Base-by-base conservation (phyloP, 306 rosid species). In the Citrullus mucosospermus region DNA sequence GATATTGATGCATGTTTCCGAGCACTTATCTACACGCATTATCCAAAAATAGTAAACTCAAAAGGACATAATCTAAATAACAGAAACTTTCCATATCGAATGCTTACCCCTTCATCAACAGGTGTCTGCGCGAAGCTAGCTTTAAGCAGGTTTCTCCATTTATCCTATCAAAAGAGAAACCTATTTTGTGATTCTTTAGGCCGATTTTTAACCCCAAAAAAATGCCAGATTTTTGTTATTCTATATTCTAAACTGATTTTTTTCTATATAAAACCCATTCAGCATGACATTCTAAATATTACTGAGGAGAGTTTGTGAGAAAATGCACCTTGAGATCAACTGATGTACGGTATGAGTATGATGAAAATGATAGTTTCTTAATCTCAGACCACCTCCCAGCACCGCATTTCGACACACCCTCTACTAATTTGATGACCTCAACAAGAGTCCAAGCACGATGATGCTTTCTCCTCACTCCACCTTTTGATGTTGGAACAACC, bases 381-480 rank as follows among this genome's bases (percentile, higher is more conserved):
- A 95, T 95, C 89, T 95, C 99, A 69, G 99, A 95, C 99, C 99
- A 95, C 82, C 93, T 85, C 78, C 99, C 99, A 71, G 99, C 90
- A 20, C 99, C 99, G 79, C 93, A 92, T 81, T 83, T 87, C 1
- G 97, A 87, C 43, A 95, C 99, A 32, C 99, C 99, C 43, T 95
- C 99, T 2, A 95, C 92, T 79, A 95, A 85, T 83, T 96, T 91
- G 81, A 82, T 85, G 18, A 96, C 98, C 84, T 96, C 99, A 53
- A 75, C 93, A 79, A 89, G 93, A 84, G 98, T 89, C 98, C 99
- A 96, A 43, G 97, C 97, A 39, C 99, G 90, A 79, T 96, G 98
- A 81, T 96, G 99, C 76, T 96, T 96, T 86, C 99, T 86, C 84
- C 99, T 88, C 86, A 90, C 82, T 59, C 99, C 96, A 69, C 98